Conservation (phyloP, 108 stramenopile genomes). For the Skeletonema potamos region DNA sequence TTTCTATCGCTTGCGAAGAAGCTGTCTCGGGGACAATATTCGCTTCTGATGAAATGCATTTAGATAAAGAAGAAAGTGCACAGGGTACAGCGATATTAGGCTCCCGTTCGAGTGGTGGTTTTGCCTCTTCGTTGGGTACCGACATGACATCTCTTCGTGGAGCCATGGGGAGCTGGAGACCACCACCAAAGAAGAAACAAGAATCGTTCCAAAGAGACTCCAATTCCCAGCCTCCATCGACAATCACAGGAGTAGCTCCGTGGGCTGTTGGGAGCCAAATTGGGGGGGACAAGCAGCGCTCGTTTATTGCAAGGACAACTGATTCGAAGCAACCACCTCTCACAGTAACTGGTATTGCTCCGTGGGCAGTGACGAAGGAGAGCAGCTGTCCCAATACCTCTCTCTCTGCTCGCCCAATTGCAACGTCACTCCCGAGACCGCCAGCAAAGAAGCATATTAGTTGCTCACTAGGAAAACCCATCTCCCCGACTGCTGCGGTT, state of each 20-base stretch:
- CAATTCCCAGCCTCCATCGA: conserved; percentile 51
- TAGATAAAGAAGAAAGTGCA: not conserved
- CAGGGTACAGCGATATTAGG: conserved; percentile 19
- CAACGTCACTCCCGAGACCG: conserved; percentile 11
- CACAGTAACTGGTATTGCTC: conserved; percentile 65
- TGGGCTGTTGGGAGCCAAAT: conserved; percentile 53
- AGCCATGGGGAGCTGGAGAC: conserved; percentile 70
- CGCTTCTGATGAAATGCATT: not conserved
- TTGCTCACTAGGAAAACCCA: not conserved
- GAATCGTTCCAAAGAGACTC: conserved; percentile 13
- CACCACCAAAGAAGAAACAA: conserved; percentile 31
- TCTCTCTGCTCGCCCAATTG: not conserved
- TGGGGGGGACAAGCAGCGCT: not conserved
- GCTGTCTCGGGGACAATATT: conserved; percentile 23
- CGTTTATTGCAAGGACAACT: not conserved
- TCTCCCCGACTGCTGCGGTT: not conserved
- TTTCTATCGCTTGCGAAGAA: conserved; percentile 32
- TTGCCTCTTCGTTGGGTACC: not conserved
- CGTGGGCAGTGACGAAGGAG: conserved; percentile 55
- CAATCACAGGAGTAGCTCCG: conserved; percentile 80
- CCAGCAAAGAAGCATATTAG: conserved; percentile 1
- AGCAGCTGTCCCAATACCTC: not conserved
- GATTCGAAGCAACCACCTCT: conserved; percentile 51
- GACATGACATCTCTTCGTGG: conserved; percentile 56
- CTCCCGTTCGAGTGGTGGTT: conserved; percentile 15